Base-by-base conservation (phyloP, 345 rosid genomes). In the Raphanus sativus region DNA sequence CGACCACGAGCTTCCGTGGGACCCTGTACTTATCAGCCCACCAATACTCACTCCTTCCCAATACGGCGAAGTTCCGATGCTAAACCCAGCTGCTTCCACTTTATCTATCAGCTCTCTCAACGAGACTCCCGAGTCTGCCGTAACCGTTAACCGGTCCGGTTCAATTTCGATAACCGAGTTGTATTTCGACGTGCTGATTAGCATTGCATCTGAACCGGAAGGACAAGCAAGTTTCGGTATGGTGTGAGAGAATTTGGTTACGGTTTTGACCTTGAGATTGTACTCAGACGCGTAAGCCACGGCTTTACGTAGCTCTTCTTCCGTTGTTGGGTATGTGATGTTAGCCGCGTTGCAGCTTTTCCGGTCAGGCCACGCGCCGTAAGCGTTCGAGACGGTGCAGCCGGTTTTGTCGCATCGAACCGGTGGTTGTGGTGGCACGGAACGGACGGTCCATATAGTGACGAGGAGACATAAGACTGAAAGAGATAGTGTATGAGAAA, bases 1-100 rank as follows among this genome's bases (percentile, higher is more conserved):
- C 79, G 87, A 88, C 97, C 97, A 94, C 0, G 98, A 92, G 77
- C 98, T 94, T 2, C 98, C 98, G n/a, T 94, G 98, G 0, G 98
- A 85, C 6, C 97, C 98, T 0, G 95, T 92, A 70, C 90, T 87
- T 16, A 94, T 87, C 55, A 89, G 5, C n/a, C 98, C 98, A 24
- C 90, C 97, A 0, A 90, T 65, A 60, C 97, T 94, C 62, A 90
- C 92, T 28, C 98, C 98, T 75, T 94, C 97, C 98, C 97, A 92
- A 48, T 94, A 94, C 7, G 97, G 94, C 0, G 93, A 89, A 0
- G 93, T 86, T 59, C 81, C 91, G 8, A 92, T 63, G 78, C 95
- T 92, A 70, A 92, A 48, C 58, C 96, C 94, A 8, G 75, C 82
- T 17, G 15, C 82, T 69, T 94, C 97, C 3, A 94, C 93, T 68